These are phyloP conservation scores for Paecilomyces sp. DNA, from an alignment of 2,329 filamentous ascomycete genomes.

Conservation along the genomic window DNA sequence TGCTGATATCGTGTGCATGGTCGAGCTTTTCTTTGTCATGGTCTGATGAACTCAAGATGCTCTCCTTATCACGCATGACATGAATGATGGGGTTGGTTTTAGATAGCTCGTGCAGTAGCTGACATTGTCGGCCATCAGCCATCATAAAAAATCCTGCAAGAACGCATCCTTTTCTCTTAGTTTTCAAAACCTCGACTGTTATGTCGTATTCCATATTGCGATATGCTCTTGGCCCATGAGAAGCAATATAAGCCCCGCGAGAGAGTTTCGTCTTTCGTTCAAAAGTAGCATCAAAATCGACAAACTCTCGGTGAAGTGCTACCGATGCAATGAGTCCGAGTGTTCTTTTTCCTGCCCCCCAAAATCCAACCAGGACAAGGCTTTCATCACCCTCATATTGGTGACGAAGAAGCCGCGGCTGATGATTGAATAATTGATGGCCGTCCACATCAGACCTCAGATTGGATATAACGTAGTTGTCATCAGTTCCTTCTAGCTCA, in stretches of 20 bases:
- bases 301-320: slow-evolving; percentile 56
- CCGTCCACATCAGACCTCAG: not conserved
- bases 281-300: slow-evolving; percentile 61
- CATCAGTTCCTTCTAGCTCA: not conserved
- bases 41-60: slow-evolving; percentile 14
- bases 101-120: slow-evolving; percentile 53
- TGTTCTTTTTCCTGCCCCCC: slow-evolving; percentile 65
- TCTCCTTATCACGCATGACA: slow-evolving; percentile 48
- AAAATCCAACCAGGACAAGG: slow-evolving; percentile 63
- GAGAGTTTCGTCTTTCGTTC: slow-evolving; percentile 43
- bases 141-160: slow-evolving; percentile 61
- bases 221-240: slow-evolving; percentile 53
- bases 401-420: slow-evolving; percentile 4
- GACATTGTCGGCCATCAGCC: slow-evolving; percentile 53
- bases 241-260: slow-evolving; percentile 51
- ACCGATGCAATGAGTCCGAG: slow-evolving; percentile 65
- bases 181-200: slow-evolving; percentile 40
- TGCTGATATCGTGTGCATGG: slow-evolving; percentile 8
- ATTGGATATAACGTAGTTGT: not conserved
- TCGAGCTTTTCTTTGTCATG: slow-evolving; percentile 12
- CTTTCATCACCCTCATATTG: slow-evolving; percentile 8
- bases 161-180: slow-evolving; percentile 49
- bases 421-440: not conserved
- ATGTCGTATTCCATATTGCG: slow-evolving; percentile 54
- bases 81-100: slow-evolving; percentile 60